Base-by-base conservation (phyloP, 352 stramenopile species). In the Peronospora tabacina region DNA sequence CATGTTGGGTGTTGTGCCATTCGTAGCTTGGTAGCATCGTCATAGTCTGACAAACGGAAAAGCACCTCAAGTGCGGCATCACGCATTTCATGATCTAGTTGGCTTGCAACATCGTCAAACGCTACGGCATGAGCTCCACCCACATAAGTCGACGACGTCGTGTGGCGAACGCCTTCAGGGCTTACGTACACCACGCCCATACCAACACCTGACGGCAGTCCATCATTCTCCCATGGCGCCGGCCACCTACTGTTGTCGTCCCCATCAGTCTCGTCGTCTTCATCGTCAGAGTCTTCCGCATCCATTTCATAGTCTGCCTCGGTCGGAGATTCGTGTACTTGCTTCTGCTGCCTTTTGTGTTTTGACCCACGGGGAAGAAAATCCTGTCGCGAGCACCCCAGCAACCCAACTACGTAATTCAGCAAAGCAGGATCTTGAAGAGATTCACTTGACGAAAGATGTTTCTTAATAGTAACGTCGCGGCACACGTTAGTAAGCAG, bases 111-210 rank as follows among this genome's bases (percentile, higher is more conserved):
- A 5, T 75, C 63, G 11, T 80, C 73, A 39, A 58, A 62, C 11
- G 33, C 42, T 47, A 46, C 60, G 24, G 60, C 60, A 39, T 61
- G 55, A 39, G 60, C 55, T 7, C 60, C 60, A 11, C 49, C 51
- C 7, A 66, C 52, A 34, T 65, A 51, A 40, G 51, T 47, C 4
- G 55, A 66, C 1, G 68, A 72, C 5, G 59, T 63, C 0, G 60
- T 68, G 40, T 70, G 77, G n/a, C 75, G 70, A 19, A 75, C 75
- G 11, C 75, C 81, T 30, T 86, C 75, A 0, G 72, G 65, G 35
- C 71, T 86, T 13, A 85, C 75, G 52, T 87, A 89, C 30, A 91
- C 78, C 20, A 89, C 70, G 32, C 81, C 81, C 71, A 91, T 87
- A 30, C 77, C 77, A 5, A 87, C 56, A 16, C 77, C 74, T 2